Percentiles rank a stretch among this genome's conserved stretches.
phyloP scores from a whole-genome alignment of 345 rosid species.

The Eucalyptus erythrocorys region DNA sequence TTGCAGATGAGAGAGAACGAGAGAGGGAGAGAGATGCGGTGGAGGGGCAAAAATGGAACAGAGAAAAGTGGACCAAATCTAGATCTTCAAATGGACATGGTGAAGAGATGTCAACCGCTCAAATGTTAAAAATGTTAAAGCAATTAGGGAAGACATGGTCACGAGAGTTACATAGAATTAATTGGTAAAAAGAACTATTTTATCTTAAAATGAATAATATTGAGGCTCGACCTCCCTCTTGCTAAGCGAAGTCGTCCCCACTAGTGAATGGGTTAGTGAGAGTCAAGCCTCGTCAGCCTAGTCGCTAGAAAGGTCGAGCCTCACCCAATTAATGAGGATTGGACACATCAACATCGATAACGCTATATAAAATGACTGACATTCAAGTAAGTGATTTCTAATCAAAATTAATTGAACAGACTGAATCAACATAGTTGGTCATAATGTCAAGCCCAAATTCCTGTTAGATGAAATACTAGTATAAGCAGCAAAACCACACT shows the following conservation, averaged over 20 bases:
- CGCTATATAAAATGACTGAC: accelerated
- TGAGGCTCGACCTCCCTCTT: accelerated
- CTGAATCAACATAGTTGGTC: accelerated
- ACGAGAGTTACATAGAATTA: neutral
- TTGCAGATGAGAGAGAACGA: neutral
- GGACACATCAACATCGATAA: accelerated
- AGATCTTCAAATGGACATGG: neutral
- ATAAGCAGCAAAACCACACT: neutral
- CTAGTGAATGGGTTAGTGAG: no score
- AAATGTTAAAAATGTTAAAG: neutral
- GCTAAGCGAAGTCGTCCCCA: accelerated
- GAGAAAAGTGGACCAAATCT: neutral
- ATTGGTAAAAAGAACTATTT: neutral
- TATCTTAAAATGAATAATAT: neutral
- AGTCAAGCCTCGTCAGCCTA: accelerated
- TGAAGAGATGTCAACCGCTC: neutral
- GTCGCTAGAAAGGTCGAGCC: accelerated
- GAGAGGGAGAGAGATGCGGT: neutral
- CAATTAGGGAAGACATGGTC: neutral
- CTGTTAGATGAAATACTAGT: accelerated
- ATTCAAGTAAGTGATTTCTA: accelerated
- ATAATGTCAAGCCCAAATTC: neutral
- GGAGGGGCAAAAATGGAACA: neutral
- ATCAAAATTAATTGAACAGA: accelerated
- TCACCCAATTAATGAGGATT: accelerated